A percentile compares a stretch with the other conserved stretches of the same genome.
Conservation (phyloP, 129 eudicot species). For the Escallonia rubra region DNA sequence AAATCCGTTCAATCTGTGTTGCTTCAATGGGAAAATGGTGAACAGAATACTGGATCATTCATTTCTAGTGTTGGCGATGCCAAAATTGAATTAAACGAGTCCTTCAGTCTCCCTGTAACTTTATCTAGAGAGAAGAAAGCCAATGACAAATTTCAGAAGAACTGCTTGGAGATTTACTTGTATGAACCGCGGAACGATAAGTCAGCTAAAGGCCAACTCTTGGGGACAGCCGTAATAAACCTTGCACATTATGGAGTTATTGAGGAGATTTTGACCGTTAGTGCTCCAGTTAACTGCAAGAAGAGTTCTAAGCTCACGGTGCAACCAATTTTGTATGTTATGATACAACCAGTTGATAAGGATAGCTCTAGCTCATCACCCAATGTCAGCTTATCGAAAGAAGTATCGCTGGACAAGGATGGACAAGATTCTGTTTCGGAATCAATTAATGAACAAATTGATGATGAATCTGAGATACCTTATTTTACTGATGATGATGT, state of each 20-base stretch:
- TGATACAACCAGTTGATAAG: slow-evolving; percentile 56
- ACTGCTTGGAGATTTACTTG: slow-evolving; percentile 63
- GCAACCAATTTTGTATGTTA: slow-evolving; percentile 58
- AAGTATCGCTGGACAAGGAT: slow-evolving; percentile 42
- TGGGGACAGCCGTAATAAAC: slow-evolving; percentile 77
- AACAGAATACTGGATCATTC: slow-evolving; percentile 59
- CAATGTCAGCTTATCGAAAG: slow-evolving; percentile 43
- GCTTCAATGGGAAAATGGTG: slow-evolving; percentile 85
- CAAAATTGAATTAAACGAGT: slow-evolving; percentile 56
- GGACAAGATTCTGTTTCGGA: slow-evolving; percentile 46
- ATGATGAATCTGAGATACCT: slow-evolving; percentile 55
- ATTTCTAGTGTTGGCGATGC: slow-evolving; percentile 50
- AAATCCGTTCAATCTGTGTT: slow-evolving; percentile 55
- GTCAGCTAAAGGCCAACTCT: slow-evolving; percentile 52
- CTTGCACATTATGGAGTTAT: slow-evolving; percentile 73
- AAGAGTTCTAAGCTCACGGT: slow-evolving; percentile 53
- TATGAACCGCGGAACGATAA: slow-evolving; percentile 75
- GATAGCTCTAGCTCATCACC: slow-evolving; percentile 52
- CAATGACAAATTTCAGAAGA: slow-evolving; percentile 53
- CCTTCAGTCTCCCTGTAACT: slow-evolving; percentile 59
- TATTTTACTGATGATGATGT: slow-evolving; percentile 74
- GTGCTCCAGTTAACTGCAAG: slow-evolving; percentile 51
- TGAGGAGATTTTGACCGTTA: slow-evolving; percentile 40
- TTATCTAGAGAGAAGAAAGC: slow-evolving; percentile 51
- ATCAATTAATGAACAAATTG: slow-evolving; percentile 45